Evolutionary conservation across 352 stramenopile species (phyloP), one percentile per base, ranked within the genome.

Genomic region (Globisporangium emineosum): DNA sequence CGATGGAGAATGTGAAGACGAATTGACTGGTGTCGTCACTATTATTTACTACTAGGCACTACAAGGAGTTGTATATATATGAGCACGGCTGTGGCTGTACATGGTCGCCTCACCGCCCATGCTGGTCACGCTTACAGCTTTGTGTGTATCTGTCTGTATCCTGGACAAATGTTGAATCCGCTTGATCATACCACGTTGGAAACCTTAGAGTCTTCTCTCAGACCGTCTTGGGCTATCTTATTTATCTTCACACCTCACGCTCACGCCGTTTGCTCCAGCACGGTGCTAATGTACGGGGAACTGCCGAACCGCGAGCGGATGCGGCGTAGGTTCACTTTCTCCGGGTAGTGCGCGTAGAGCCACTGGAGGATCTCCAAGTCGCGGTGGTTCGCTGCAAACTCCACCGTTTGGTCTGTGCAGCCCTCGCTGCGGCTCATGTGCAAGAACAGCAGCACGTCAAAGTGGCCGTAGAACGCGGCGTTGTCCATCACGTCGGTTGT

Each of bases 401-500:
- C 67, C 23, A 68, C 69, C 10, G 69, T 67, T 17, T 71, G 52
- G 27, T 60, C 23, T 9, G 56, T 70, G 43, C 55, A 70, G 19
- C 67, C 63, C 40, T 71, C 66, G 12, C 12, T 23, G 19, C 60
- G 66, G 43, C 70, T 21, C 50, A 23, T 33, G 43, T 73, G 62
- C 15, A 73, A 12, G 27, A 71, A 76, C 19, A 58, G 33, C 35
- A 76, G 40, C 5, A 76, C 64, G n/a, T 74, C 55, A 21, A 71
- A 67, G 63, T 74, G 55, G 8, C 69, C 69, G 40, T 71, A 71
- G n/a, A 64, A 65, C 21, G 63, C 66, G 7, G 69, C 69, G 33
- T 71, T 69, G 53, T 76, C 69, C 67, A 76, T 73, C n/a, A 67
- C 66, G 30, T 64, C 56, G 25, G 54, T 60, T 27, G 66, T 74